These are phyloP conservation scores for Fusarium brachygibbosum DNA, from an alignment of 2,329 filamentous ascomycete genomes.

Conservation along the genomic window DNA sequence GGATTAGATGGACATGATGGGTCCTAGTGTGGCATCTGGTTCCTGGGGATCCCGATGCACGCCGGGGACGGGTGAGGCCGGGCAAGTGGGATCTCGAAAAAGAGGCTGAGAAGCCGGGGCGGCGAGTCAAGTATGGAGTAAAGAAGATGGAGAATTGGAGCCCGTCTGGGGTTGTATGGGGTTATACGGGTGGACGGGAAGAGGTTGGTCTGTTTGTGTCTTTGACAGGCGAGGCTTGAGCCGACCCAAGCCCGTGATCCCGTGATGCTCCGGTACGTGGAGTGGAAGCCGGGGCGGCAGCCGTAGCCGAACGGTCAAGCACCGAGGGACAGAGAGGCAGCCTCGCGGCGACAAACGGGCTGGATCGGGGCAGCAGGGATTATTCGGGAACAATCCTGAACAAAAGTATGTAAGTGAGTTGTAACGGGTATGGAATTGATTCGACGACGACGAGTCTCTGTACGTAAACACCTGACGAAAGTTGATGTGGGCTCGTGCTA, in stretches of 20 bases:
- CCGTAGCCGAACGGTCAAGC: conserved; percentile 49
- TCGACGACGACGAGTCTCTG: conserved; percentile 22
- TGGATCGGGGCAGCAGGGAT: conserved; percentile 46
- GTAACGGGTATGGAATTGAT: conserved; percentile 13
- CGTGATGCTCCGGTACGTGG: conserved; percentile 51
- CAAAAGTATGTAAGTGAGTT: conserved; percentile 32
- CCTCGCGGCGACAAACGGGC: conserved; percentile 43
- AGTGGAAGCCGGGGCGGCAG: conserved; percentile 42
- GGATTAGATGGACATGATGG: conserved; percentile 28
- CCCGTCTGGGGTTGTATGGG: conserved; percentile 34
- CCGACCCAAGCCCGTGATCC: conserved; percentile 49
- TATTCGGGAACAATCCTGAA: conserved; percentile 28
- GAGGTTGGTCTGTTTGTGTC: conserved; percentile 20
- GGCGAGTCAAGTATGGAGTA: conserved; percentile 38
- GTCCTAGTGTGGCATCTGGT: conserved; percentile 36
- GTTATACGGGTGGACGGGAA: conserved; percentile 33
- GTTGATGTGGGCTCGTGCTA: conserved; percentile 13
- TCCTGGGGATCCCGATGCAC: conserved; percentile 50
- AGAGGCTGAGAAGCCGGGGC: conserved; percentile 49
- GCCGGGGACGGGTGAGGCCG: conserved; percentile 47
- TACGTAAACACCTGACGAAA: conserved; percentile 29
- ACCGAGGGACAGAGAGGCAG: conserved; percentile 16
- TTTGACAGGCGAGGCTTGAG: conserved; percentile 43
- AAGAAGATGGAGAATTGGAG: conserved; percentile 40
- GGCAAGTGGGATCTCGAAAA: conserved; percentile 44